Evolutionary conservation across 768 basidiomycete species (phyloP), one percentile per base, ranked within the genome.

Genomic region (Russula abietina): DNA sequence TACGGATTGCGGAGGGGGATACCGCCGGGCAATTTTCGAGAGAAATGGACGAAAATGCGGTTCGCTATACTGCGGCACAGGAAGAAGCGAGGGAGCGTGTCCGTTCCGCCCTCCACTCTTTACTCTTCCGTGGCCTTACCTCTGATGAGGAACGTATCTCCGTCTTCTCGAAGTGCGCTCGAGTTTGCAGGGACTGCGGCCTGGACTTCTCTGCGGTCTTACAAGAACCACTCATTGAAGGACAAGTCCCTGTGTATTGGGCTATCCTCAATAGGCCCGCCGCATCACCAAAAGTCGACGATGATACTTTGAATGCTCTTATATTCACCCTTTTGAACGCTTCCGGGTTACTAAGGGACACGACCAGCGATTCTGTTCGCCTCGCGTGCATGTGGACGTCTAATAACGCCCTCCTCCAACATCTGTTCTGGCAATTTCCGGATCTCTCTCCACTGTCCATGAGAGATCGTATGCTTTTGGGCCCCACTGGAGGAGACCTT

Each of bases 211-310:
- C 83, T 0, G 62, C 75, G 0, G 68, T 89, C 11, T 73, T 90
- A 1, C 88, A 88, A 68, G 83, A 88, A 56, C 79, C 72, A 30
- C 80, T 75, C 6, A 82, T 89, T 32, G 88, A 88, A 67, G 76
- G 74, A 0, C 86, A 85, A 67, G 83, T 84, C 0, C 83, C 87
- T 0, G 67, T 90, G 3, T 89, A 89, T 69, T 90, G 89, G 88
- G 83, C 83, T 0, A 83, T 89, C 65, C 73, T 89, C 41, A 65
- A 64, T 85, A 85, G 61, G 78, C 78, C 8, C 70, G 76, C 7
- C 67, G 65, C 32, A 19, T 55, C 57, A 9, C 26, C 54, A 2
- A 30, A 50, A 36, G 61, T 4, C 61, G 71, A 38, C n/a, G 26
- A 57, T 4, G 39, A 55, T 41, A 53, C 57, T n/a, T 69, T 26